A percentile compares a stretch with the other conserved stretches of the same genome.
Evolutionary conservation across 1,139 yeast genomes (phyloP).

Genomic region (Debaryomycetaceae sp.): DNA sequence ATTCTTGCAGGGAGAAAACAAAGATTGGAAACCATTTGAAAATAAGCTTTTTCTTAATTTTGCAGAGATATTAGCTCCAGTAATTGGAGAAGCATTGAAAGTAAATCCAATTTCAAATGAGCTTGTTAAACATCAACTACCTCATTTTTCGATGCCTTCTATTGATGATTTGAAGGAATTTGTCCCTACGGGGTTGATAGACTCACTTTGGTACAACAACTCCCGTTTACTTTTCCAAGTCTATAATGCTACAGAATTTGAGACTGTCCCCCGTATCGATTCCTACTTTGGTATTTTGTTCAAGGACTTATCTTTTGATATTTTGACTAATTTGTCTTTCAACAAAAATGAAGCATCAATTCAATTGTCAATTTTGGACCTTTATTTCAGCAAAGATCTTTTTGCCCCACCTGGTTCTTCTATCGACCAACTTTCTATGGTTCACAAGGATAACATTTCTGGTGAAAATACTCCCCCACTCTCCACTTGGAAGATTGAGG

Average conservation of each 20-base stretch:
- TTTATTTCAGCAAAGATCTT: slow-evolving; percentile 64
- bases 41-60: slow-evolving; percentile 33
- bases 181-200: slow-evolving; percentile 32
- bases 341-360: slow-evolving; percentile 86
- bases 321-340: slow-evolving; percentile 78
- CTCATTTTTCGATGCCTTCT: slow-evolving; percentile 47
- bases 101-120: slow-evolving; percentile 39
- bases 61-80: slow-evolving; percentile 30
- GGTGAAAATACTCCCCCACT: slow-evolving; percentile 45
- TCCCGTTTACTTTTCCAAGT: slow-evolving; percentile 67
- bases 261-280: slow-evolving; percentile 69
- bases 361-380: slow-evolving; percentile 73
- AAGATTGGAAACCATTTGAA: slow-evolving; percentile 23
- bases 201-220: slow-evolving; percentile 36
- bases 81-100: slow-evolving; percentile 32
- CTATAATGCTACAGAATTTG: slow-evolving; percentile 53
- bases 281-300: slow-evolving; percentile 58
- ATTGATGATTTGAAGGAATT: slow-evolving; percentile 31
- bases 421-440: slow-evolving; percentile 58
- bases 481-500: slow-evolving; percentile 89
- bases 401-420: slow-evolving; percentile 87
- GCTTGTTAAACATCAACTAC: slow-evolving; percentile 42
- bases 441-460: slow-evolving; percentile 34
- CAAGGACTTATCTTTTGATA: slow-evolving; percentile 72
- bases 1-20: slow-evolving; percentile 25